Conservation (phyloP, 352 stramenopile species). For the Pythium dissimile region DNA sequence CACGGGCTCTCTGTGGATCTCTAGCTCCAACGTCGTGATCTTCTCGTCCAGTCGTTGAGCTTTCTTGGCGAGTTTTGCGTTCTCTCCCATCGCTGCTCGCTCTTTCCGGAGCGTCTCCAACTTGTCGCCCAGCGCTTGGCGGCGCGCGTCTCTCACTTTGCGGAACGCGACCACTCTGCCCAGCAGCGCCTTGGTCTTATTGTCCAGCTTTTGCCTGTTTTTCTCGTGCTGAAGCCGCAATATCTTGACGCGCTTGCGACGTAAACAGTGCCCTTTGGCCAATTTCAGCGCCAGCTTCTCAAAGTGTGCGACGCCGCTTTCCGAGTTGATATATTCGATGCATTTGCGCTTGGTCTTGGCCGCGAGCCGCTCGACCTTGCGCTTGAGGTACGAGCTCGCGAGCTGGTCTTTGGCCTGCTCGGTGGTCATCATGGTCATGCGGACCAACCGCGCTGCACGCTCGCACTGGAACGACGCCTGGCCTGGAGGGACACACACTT, state of each 20-base stretch:
- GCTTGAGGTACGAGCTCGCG: constrained; percentile 44
- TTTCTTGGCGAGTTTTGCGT: constrained; percentile 12
- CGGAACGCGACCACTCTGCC: constrained; percentile 37
- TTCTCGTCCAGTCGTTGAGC: constrained; percentile 26
- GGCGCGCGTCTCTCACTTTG: constrained; percentile 12
- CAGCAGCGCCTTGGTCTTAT: constrained; percentile 30
- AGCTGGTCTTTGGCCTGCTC: constrained; percentile 68
- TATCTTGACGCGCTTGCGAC: constrained; percentile 41
- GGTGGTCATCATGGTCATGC: constrained; percentile 57
- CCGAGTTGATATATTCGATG: constrained; percentile 61
- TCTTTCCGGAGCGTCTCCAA: constrained; percentile 11
- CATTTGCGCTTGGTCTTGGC: constrained; percentile 54
- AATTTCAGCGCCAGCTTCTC: constrained; percentile 33
- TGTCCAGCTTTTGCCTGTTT: constrained; percentile 18
- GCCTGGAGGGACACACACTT: constrained; percentile 38
- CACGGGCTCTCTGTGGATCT: constrained; percentile 26
- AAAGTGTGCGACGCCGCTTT: constrained; percentile 43
- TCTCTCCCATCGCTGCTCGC: constrained; percentile 22
- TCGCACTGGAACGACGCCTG: constrained; percentile 41
- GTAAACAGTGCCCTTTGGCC: constrained; percentile 26
- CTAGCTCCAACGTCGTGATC: constrained; percentile 28
- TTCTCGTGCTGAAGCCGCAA: constrained; percentile 33
- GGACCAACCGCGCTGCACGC: constrained; percentile 40
- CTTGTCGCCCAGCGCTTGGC: constrained; percentile 6
- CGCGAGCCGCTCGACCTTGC: constrained; percentile 46